Evolutionary conservation across 768 basidiomycete genomes (phyloP).

Genomic region (Rhizopogon vesiculosus): DNA sequence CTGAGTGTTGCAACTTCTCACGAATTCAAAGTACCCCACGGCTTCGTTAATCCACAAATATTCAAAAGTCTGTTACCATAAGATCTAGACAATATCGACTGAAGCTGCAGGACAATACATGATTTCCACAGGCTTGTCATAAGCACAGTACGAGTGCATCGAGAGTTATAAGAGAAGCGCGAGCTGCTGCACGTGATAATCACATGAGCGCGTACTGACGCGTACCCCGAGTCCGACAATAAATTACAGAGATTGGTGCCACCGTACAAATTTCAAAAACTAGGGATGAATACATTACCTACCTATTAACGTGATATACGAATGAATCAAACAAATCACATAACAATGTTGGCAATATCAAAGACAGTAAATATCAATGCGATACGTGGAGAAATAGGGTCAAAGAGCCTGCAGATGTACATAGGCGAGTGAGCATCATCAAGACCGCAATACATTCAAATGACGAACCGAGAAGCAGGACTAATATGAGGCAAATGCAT

Average conservation of each 20-base stretch:
- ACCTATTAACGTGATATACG: not conserved
- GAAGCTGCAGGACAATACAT: no score
- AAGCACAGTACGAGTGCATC: not conserved
- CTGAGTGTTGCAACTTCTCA: no score
- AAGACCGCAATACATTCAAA: not conserved
- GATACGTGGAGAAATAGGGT: not conserved
- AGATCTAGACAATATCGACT: no score
- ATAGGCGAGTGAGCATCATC: not conserved
- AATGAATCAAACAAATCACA: not conserved
- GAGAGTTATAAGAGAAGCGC: no score
- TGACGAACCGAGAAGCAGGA: not conserved
- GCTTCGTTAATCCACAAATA: no score
- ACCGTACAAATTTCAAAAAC: no score
- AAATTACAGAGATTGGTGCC: no score
- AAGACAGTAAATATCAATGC: not conserved
- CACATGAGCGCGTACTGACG: slow-evolving; percentile 1
- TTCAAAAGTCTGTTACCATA: no score
- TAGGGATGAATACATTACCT: not conserved
- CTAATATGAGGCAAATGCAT: slow-evolving; percentile 1
- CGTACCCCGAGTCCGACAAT: not conserved
- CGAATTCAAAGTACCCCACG: no score
- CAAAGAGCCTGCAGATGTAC: not conserved
- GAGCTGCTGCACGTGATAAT: not conserved
- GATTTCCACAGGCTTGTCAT: no score
- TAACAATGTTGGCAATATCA: not conserved